phyloP scores from a whole-genome alignment of 78 protist species.

The Cavenderia fasciculata region DNA sequence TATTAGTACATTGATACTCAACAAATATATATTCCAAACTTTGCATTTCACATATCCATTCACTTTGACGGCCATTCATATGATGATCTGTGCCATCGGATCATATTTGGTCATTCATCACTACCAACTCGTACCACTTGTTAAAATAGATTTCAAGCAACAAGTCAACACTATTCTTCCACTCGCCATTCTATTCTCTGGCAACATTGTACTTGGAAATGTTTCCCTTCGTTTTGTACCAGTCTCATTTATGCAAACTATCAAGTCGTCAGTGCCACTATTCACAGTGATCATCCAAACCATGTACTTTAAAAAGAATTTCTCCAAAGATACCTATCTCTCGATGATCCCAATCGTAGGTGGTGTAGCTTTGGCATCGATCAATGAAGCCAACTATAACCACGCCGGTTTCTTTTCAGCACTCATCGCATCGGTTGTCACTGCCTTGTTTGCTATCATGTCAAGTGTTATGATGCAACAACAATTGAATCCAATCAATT shows the following conservation, averaged over 20 bases:
- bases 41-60: slow-evolving; percentile 43
- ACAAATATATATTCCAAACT: slow-evolving; percentile 49
- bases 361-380: slow-evolving; percentile 71
- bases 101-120: slow-evolving; percentile 11
- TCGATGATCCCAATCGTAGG: slow-evolving; percentile 80
- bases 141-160: slow-evolving; percentile 1
- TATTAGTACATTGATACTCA: slow-evolving; percentile 60
- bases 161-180: slow-evolving; percentile 30
- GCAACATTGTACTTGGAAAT: slow-evolving; percentile 70
- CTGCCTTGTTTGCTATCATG: slow-evolving; percentile 45
- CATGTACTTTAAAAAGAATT: slow-evolving; percentile 15
- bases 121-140: slow-evolving; percentile 37
- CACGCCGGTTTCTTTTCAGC: slow-evolving; percentile 55
- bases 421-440: slow-evolving; percentile 5
- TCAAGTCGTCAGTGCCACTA: slow-evolving; percentile 61
- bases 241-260: slow-evolving; percentile 75
- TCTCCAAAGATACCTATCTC: slow-evolving; percentile 36
- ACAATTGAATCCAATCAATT: slow-evolving; percentile 61
- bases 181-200: slow-evolving; percentile 16
- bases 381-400: slow-evolving; percentile 60
- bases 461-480: background rate
- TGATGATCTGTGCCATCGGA: slow-evolving; percentile 51
- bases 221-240: slow-evolving; percentile 68
- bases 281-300: slow-evolving; percentile 36
- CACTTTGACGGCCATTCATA: slow-evolving; percentile 68